Base-by-base conservation (phyloP, 345 rosid species). In the Pugionium cornutum region DNA sequence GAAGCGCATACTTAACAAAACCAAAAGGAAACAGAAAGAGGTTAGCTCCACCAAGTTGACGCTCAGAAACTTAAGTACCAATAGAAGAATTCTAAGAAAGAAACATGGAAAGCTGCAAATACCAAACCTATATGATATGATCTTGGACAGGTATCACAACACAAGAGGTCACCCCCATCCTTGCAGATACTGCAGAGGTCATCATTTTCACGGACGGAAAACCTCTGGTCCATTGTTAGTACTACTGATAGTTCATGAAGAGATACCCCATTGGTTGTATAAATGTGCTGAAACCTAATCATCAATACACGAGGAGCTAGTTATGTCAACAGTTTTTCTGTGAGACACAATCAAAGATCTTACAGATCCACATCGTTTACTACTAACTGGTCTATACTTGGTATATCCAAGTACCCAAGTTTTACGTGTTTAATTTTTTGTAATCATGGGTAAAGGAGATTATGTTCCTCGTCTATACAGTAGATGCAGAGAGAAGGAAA, bases 121-220 rank as follows among this genome's bases (percentile, higher is more conserved):
- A n/a, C 0, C 32, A 76, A 54, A 94, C 99, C 95, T 86, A 41
- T 77, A 76, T 94, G 99, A 75, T 77, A 94, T 60, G 97, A 85
- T 83, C 99, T 83, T 47, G 99, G 99, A 75, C 99, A 94, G 58
- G 85, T 82, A 79, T 94, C 96, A 74, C 99, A 94, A 72, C 97
- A 91, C 71, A 94, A 58, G 61, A 94, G 92, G 59, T 82, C 77
- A 29, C 97, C 99, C 44, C 95, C 97, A 76, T 86, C 97, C 72
- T 67, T 64, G 76, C 97, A 94, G 53, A 94, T 72, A 71, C 81
- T 80, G 69, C 99, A 94, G 36, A 88, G 84, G 48, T 90, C 97
- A 76, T 94, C 99, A 81, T 84, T 90, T 59, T 90, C 95, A 25
- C 41, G 68, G 42, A 77, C 32, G 39, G 94, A 78, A 43, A 86